phyloP scores from a whole-genome alignment of 257 asterid species.

The Fraxinus cuspidata region DNA sequence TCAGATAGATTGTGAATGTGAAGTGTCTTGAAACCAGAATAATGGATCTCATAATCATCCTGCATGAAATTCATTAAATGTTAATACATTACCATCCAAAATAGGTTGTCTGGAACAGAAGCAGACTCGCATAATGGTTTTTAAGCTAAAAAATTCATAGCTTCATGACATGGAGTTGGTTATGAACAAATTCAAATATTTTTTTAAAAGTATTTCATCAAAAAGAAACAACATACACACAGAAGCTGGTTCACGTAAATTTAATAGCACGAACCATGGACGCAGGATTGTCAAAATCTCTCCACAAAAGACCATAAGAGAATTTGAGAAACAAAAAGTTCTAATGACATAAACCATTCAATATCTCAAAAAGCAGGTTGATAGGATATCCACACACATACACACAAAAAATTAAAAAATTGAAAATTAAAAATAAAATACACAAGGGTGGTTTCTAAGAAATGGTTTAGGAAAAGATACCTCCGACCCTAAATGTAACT shows the following conservation, averaged over 20 bases:
- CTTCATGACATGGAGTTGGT: neutral
- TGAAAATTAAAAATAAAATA: neutral
- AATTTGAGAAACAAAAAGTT: neutral
- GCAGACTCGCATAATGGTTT: neutral
- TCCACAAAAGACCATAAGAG: neutral
- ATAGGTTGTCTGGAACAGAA: neutral
- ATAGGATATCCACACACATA: neutral
- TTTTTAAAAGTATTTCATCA: slow-evolving; percentile 20
- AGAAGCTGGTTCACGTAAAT: slow-evolving; percentile 10
- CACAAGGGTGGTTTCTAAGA: neutral
- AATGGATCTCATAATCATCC: slow-evolving; percentile 82
- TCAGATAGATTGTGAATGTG: slow-evolving; percentile 95
- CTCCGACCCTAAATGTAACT: slow-evolving; percentile 78
- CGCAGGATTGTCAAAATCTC: slow-evolving; percentile 2
- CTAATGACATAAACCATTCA: neutral
- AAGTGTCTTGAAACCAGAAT: slow-evolving; percentile 76
- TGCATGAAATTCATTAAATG: slow-evolving; percentile 38
- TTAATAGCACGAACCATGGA: neutral
- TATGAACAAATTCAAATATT: neutral
- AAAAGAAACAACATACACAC: neutral
- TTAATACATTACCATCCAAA: neutral
- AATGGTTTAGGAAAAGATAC: slow-evolving; percentile 38
- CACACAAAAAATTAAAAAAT: neutral
- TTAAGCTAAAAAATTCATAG: neutral
- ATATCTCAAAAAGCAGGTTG: neutral